Evolutionary conservation across 108 stramenopile species (phyloP), one percentile per base, ranked within the genome.

Genomic region (Cyclotella atomus): DNA sequence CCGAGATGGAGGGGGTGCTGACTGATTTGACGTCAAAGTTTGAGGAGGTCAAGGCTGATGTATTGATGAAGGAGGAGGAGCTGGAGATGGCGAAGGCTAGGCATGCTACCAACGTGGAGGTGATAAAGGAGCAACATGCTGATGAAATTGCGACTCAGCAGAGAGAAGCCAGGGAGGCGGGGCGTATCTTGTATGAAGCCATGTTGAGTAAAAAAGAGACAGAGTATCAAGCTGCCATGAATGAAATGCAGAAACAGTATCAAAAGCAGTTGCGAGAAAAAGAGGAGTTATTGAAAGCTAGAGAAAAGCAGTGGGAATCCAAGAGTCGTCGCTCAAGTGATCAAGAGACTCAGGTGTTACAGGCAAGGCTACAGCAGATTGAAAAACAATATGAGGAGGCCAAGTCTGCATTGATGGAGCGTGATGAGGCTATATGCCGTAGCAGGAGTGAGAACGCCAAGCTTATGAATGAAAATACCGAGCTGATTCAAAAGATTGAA

Each of bases 11-110:
- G 56, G 35, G 44, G 10, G 54, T 61, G 7, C 30, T 74, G 19
- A 36, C 60, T 3, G 73, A 81, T 2, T 28, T 81, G 43, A 52
- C 72, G 2, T n/a, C 46, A 19, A 47, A 55, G 68, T 62, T 70
- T 24, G 63, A 81, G 17, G 55, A 73, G 46, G 59, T 54, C 15
- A 57, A 63, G 25, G 41, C 25, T 2, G 80, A 81, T 24, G 41
- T 62, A 16, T 32, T 56, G 17, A 52, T 23, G 19, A 71, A 71
- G 20, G 54, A 62, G 4, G 46, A 55, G n/a, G 70, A 60, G 1
- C 33, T 65, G 20, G 56, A 65, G 17, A 10, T 24, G 23, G 14
- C 21, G 20, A 20, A 62, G 20, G 21, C 41, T 3, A 23, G 12
- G 23, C 12, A 43, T 43, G 61, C 19, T 15, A 43, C 8, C 0